Evolutionary conservation across 23 red algal species (phyloP).

Genomic region (Cyanidiococcus yangmingshanensis): DNA sequence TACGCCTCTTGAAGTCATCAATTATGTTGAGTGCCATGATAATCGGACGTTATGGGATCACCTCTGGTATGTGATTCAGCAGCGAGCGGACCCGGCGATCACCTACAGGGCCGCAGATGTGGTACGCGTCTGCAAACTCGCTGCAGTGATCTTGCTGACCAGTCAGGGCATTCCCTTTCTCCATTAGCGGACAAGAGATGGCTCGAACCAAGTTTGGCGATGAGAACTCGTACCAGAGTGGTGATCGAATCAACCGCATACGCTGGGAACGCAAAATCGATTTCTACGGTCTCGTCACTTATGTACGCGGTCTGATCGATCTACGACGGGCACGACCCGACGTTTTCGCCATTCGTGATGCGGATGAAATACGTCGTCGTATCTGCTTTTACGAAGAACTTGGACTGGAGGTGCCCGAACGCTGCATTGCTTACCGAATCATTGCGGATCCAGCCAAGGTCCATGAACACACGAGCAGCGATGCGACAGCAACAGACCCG

Average conservation of each 20-base stretch:
- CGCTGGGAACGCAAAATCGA: constrained; percentile 50
- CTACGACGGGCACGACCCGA: constrained; percentile 61
- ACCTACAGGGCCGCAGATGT: constrained; percentile 18
- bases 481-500: constrained; percentile 13
- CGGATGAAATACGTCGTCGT: constrained; percentile 40
- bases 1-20: constrained; percentile 51
- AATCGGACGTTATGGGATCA: constrained; percentile 78
- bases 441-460: constrained; percentile 22
- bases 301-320: constrained; percentile 43
- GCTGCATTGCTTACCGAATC: constrained; percentile 63
- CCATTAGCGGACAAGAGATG: constrained; percentile 62
- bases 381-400: constrained; percentile 63
- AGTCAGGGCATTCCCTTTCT: constrained; percentile 74
- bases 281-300: constrained; percentile 34
- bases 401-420: constrained; percentile 38
- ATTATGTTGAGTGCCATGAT: constrained; percentile 89
- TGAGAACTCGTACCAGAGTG: constrained; percentile 67
- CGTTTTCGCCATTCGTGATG: constrained; percentile 43
- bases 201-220: constrained; percentile 66
- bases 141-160: constrained; percentile 57
- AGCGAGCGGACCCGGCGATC: constrained; percentile 9
- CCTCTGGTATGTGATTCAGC: neutral
- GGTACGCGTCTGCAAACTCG: constrained; percentile 37
- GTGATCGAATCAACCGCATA: constrained; percentile 63
- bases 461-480: neutral